phyloP scores from a whole-genome alignment of 768 basidiomycete species.

The Kwoniella europaea region DNA sequence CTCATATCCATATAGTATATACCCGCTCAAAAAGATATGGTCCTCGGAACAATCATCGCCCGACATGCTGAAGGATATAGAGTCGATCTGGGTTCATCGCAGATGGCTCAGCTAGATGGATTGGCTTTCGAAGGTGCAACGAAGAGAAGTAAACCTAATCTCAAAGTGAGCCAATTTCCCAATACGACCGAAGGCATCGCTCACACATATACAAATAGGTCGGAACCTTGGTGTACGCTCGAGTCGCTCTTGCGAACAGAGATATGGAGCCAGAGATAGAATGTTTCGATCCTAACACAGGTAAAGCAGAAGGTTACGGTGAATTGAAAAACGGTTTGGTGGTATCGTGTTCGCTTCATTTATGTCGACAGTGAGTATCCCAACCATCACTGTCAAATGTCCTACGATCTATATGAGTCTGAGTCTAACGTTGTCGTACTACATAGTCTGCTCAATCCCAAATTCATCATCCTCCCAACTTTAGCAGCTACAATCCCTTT shows the following conservation, averaged over 20 bases:
- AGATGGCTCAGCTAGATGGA: conserved; percentile 80
- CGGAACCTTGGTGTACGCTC: conserved; percentile 85
- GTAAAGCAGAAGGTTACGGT: conserved; percentile 90
- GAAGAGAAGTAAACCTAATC: conserved; percentile 88
- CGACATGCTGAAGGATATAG: conserved; percentile 86
- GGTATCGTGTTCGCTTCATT: conserved; percentile 76
- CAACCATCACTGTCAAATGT: not conserved
- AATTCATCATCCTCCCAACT: conserved; percentile 78
- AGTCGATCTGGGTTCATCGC: conserved; percentile 90
- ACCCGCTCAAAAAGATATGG: conserved; percentile 85
- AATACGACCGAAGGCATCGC: not conserved
- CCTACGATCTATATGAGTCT: conserved; percentile 13
- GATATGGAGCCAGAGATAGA: conserved; percentile 99
- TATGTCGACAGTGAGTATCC: conserved; percentile 77
- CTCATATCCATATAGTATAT: conserved; percentile 69
- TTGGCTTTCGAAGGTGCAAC: conserved; percentile 96
- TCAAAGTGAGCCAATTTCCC: conserved; percentile 67
- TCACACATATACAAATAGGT: conserved; percentile 64
- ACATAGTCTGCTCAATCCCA: conserved; percentile 74
- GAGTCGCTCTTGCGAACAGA: conserved; percentile 89
- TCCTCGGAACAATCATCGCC: conserved; percentile 79
- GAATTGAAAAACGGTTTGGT: conserved; percentile 89
- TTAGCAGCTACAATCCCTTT: conserved; percentile 82
- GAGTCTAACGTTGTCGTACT: not conserved
- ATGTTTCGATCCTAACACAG: conserved; percentile 91